These are phyloP conservation scores for Arbutus unedo DNA, from an alignment of 148 eudicot species.

Conservation along the genomic window DNA sequence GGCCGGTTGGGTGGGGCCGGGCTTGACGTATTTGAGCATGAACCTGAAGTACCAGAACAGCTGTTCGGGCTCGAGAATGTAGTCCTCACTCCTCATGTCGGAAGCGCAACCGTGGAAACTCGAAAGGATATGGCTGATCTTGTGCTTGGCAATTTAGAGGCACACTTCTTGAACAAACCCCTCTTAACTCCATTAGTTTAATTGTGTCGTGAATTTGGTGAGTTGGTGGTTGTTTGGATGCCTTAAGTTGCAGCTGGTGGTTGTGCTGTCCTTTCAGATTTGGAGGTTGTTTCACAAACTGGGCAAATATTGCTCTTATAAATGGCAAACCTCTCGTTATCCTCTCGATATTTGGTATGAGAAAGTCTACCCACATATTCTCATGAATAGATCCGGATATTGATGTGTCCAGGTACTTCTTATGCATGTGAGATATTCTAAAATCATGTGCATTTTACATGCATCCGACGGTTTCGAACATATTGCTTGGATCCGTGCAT, in stretches of 20 bases:
- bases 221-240: neutral
- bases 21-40: conserved; percentile 71
- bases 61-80: conserved; percentile 67
- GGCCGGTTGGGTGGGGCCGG: conserved; percentile 91
- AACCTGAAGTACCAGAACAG: conserved; percentile 80
- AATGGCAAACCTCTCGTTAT: neutral
- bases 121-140: conserved; percentile 79
- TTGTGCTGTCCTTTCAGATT: neutral
- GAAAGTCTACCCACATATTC: too few species aligned
- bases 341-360: too few species aligned
- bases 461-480: too few species aligned
- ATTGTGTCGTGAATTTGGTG: conserved; percentile 1
- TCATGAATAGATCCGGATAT: too few species aligned
- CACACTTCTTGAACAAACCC: conserved; percentile 70
- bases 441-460: too few species aligned
- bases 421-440: too few species aligned
- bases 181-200: conserved; percentile 71
- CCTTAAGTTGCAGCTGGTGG: neutral
- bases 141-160: conserved; percentile 79
- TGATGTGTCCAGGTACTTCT: too few species aligned
- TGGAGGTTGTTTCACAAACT: conserved; percentile 1
- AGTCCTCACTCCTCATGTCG: conserved; percentile 77
- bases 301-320: neutral
- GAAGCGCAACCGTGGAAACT: conserved; percentile 71
- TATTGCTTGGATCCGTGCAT: too few species aligned